A percentile compares a stretch with the other conserved stretches of the same genome.
phyloP scores from a whole-genome alignment of 352 stramenopile genomes.

The Sclerospora graminicola region DNA sequence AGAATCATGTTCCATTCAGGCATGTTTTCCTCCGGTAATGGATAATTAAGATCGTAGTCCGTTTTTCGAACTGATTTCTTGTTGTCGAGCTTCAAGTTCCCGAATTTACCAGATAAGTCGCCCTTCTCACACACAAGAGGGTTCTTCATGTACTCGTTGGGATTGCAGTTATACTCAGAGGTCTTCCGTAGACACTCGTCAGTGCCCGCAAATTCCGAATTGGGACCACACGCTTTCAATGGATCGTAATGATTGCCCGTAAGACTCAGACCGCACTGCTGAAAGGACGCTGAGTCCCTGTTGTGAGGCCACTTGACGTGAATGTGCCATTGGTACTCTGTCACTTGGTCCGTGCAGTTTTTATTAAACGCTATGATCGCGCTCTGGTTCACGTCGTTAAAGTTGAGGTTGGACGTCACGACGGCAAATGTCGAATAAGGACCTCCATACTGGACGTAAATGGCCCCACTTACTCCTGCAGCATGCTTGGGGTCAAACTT shows the following conservation, averaged over 20 bases:
- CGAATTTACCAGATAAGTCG: slow-evolving; percentile 43
- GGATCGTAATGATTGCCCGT: slow-evolving; percentile 56
- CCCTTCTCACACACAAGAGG: slow-evolving; percentile 43
- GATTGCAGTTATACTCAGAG: slow-evolving; percentile 31
- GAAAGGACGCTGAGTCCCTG: slow-evolving; percentile 24
- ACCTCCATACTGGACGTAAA: slow-evolving; percentile 31
- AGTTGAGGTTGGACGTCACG: slow-evolving; percentile 35
- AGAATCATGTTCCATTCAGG: slow-evolving; percentile 44
- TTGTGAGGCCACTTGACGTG: slow-evolving; percentile 36
- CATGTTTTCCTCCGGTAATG: slow-evolving; percentile 23
- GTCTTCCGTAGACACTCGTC: slow-evolving; percentile 26
- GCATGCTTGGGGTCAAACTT: slow-evolving; percentile 29
- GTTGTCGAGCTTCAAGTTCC: slow-evolving; percentile 22
- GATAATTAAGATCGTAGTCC: slow-evolving; percentile 26
- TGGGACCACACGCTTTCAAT: slow-evolving; percentile 35
- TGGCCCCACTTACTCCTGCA: slow-evolving; percentile 27
- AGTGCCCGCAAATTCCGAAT: slow-evolving; percentile 36
- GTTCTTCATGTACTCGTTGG: slow-evolving; percentile 22
- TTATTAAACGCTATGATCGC: slow-evolving; percentile 24
- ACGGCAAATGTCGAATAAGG: slow-evolving; percentile 24
- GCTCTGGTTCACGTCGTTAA: slow-evolving; percentile 24
- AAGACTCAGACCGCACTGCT: slow-evolving; percentile 23
- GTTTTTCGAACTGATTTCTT: slow-evolving; percentile 13
- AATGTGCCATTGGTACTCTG: slow-evolving; percentile 46
- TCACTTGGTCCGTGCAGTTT: slow-evolving; percentile 29